Base-by-base conservation (phyloP, 2,329 filamentous ascomycete genomes). In the Colletotrichum eleusines region DNA sequence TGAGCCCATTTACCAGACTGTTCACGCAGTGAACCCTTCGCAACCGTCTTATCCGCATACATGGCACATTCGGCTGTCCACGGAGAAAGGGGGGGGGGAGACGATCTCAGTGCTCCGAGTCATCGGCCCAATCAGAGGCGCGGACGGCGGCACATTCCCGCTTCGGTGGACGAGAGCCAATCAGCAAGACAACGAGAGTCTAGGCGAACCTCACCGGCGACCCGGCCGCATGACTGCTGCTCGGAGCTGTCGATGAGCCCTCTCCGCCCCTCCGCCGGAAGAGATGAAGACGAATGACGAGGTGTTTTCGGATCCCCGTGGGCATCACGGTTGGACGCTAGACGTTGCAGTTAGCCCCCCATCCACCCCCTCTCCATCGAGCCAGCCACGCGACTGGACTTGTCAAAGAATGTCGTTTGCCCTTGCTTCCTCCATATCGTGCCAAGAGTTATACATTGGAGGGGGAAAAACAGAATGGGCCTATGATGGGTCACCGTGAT, bases 251-350 rank as follows among this genome's bases (percentile, higher is more conserved):
- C 40, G 16, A 33, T 1, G 38, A 53, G 8, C 28, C 50, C 18
- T 16, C 40, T 8, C 6, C 42, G 12, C 8, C 8, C 42, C 7
- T 44, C 44, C 14, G 44, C n/a, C 11, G 12, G 16, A 18, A 12
- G n/a, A 26, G 6, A 18, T 6, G 2, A 3, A 57, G 18, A 38
- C 68, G 68, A 71, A 71, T 71, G 28, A 46, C 28, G 33, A 48
- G n/a, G 40, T 23, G 42, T 18, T 18, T 35, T 20, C 9, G 23
- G 28, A 59, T 33, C 66, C 74, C 60, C 74, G 74, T 75, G 74
- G 65, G 6, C 64, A 38, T 16, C 35, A 62, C 73, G 73, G 57
- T 74, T 75, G 73, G 74, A 40, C 59, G 53, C 50, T 59, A 58
- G 33, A 38, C 40, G 14, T 63, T 11, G 42, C 8, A n/a, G 8